Conservation (phyloP, 768 basidiomycete genomes). For the Pseudohyphozyma bogoriensis region DNA sequence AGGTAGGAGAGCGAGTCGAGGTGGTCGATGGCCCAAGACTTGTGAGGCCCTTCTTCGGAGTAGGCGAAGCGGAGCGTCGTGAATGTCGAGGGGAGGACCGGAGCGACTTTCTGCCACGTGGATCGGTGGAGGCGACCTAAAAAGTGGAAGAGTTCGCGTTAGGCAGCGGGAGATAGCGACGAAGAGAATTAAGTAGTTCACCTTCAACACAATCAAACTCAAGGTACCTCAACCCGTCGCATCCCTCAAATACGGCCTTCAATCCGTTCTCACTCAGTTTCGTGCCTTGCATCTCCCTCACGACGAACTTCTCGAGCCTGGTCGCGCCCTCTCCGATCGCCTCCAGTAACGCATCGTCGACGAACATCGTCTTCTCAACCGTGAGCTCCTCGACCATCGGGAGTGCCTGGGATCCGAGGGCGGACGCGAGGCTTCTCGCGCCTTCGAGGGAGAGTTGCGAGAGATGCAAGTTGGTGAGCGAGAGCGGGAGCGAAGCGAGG, state of each 20-base stretch:
- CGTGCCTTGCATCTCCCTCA: constrained; percentile 22
- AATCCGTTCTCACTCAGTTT: constrained; percentile 18
- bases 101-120: constrained; percentile 11
- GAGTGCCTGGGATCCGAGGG: constrained; percentile 3
- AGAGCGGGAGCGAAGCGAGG: neutral
- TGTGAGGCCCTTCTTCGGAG: constrained; percentile 20
- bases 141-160: neutral
- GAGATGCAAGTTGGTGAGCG: constrained; percentile 7
- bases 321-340: neutral
- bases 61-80: constrained; percentile 7
- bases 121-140: constrained; percentile 20
- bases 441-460: constrained; percentile 16
- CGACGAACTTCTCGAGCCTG: constrained; percentile 2
- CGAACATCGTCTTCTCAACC: constrained; percentile 15
- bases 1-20: constrained; percentile 8
- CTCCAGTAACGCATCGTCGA: constrained; percentile 15
- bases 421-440: neutral
- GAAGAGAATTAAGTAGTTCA: neutral
- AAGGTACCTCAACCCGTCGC: constrained; percentile 11
- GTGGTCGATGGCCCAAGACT: constrained; percentile 23
- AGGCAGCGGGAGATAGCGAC: neutral
- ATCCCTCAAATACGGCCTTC: constrained; percentile 1
- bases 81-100: constrained; percentile 7
- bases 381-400: constrained; percentile 15
- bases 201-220: constrained; percentile 21